phyloP scores from a whole-genome alignment of 805 yeast species.

The Schwanniomyces vanrijiae region DNA sequence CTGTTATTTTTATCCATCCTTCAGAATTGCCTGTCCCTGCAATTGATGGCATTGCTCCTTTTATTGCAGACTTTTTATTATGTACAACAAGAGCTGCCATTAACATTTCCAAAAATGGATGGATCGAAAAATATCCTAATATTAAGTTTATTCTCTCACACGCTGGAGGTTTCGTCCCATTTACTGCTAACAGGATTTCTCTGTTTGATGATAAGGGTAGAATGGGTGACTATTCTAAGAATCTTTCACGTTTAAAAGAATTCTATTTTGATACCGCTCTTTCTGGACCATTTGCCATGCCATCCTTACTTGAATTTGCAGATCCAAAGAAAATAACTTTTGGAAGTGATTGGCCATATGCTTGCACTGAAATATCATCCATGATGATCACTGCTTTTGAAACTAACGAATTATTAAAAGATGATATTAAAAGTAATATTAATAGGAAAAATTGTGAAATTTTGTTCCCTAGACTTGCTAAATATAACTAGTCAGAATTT shows the following conservation, averaged over 20 bases:
- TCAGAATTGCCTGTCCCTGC: neutral
- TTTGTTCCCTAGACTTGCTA: no score
- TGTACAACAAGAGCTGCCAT: conserved; percentile 1
- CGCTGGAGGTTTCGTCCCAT: neutral
- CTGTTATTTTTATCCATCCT: neutral
- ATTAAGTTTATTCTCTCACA: neutral
- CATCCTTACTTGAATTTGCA: neutral
- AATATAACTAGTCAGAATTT: no score
- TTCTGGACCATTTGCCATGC: neutral
- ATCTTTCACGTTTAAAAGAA: neutral
- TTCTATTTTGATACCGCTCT: neutral
- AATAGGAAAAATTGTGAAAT: no score
- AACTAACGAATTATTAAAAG: no score
- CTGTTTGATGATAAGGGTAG: neutral
- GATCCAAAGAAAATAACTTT: neutral
- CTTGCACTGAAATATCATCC: no score
- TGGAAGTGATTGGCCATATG: no score
- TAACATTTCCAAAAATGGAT: neutral
- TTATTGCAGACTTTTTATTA: neutral
- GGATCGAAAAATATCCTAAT: neutral
- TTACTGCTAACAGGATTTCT: neutral
- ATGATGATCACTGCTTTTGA: no score
- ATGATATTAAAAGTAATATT: no score
- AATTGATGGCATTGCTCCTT: neutral
- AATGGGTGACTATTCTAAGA: neutral